Evolutionary conservation across 2,329 filamentous ascomycete genomes (phyloP), one percentile per base, ranked within the genome.

Genomic region (Botrytis fabae): DNA sequence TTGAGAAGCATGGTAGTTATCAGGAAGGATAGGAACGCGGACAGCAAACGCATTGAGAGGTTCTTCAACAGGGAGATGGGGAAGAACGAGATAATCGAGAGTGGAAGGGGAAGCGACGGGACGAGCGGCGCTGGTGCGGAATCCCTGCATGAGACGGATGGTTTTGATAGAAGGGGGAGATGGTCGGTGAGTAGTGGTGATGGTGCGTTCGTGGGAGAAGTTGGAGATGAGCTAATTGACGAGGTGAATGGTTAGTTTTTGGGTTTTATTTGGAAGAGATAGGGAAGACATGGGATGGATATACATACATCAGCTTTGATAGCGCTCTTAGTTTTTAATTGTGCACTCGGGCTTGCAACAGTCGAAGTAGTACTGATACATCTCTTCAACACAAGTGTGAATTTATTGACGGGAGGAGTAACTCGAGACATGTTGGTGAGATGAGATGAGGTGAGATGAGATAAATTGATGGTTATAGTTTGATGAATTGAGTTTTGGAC

Each of bases 101-200:
- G 78, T 78, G 7, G 64, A 54, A 72, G 81, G 78, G 66, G 79
- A 73, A 5, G 79, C 75, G n/a, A 81, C 76, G 42, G 82, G 78
- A 18, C 81, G 77, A 25, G 85, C 80, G 4, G 84, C 81, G 28
- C 85, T 84, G 35, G 85, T 85, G 78, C 84, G 83, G 83, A 91
- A 90, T 79, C 86, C 88, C 82, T 91, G 89, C 89, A 91, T 91
- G 72, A 91, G 82, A 59, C 88, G 89, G 78, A 86, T 82, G 73
- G 82, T 82, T 76, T 84, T 85, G 79, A 72, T 68, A 28, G 82
- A 81, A 80, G 82, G 76, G 77, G 84, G 75, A 78, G 82, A 69
- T 78, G 77, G 73, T 76, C 74, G 80, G 73, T 74, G 79, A 77
- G 68, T 78, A 74, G 75, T 80, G 80, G 74, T 74, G 48, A 68